These are phyloP conservation scores for Penicillium corylophilum DNA, from an alignment of 2,329 filamentous ascomycete species.

Conservation along the genomic window DNA sequence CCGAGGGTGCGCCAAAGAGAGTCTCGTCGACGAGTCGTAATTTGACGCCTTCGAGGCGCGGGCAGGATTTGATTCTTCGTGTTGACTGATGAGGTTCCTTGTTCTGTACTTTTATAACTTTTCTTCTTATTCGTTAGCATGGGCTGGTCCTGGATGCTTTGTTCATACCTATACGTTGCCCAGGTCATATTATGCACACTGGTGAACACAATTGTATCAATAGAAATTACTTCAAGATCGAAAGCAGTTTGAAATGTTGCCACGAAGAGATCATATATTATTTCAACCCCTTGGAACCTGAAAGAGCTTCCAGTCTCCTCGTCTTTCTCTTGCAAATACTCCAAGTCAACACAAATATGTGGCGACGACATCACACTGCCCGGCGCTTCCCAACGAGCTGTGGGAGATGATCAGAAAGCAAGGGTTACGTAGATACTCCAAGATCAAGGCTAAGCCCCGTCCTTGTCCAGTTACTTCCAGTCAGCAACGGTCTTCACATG, in stretches of 20 bases:
- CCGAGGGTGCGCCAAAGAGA: constrained; percentile 6
- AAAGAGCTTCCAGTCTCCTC: no score
- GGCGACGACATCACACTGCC: no score
- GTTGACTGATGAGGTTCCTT: constrained; percentile 26
- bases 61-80: constrained; percentile 32
- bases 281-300: no score
- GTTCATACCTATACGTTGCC: background rate
- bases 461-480: background rate
- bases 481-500: background rate
- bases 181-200: background rate
- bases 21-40: constrained; percentile 27
- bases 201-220: background rate
- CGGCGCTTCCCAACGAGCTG: no score
- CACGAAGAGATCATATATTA: no score
- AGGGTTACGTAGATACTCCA: no score
- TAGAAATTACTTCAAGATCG: background rate
- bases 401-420: no score
- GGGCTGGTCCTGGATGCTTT: background rate
- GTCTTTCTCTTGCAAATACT: no score
- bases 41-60: constrained; percentile 31
- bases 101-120: background rate
- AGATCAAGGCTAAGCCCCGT: no score
- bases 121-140: background rate
- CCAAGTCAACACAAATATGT: no score
- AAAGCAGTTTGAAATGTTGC: no score